These are phyloP conservation scores for Solanum clarkiae DNA, from an alignment of 257 asterid genomes.

Conservation along the genomic window DNA sequence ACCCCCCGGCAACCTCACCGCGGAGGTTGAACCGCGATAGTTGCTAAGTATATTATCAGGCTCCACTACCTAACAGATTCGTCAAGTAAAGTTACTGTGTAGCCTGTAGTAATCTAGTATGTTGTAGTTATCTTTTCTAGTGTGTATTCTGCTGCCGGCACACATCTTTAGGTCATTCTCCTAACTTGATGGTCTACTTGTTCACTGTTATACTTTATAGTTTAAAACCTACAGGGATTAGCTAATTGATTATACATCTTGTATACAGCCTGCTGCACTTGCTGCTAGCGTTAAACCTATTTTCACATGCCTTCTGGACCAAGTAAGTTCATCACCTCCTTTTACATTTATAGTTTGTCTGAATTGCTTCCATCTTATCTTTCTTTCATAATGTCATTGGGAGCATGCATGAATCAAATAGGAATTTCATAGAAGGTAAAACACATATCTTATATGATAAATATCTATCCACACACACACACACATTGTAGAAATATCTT, in stretches of 20 bases:
- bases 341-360: neutral
- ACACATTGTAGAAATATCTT: neutral
- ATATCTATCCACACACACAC: too few relatives aligned
- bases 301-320: conserved; percentile 90
- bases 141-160: neutral
- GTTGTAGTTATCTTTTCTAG: neutral
- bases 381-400: neutral
- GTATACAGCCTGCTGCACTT: conserved; percentile 75
- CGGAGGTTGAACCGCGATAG: too few relatives aligned
- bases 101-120: neutral
- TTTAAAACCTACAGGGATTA: neutral
- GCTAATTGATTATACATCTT: conserved; percentile 4
- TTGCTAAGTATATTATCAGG: too few relatives aligned
- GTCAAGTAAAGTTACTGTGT: neutral
- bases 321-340: conserved; percentile 33
- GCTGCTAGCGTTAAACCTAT: conserved; percentile 76
- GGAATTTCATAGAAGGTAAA: neutral
- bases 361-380: neutral
- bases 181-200: neutral
- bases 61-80: too few relatives aligned
- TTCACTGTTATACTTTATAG: neutral
- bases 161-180: neutral
- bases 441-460: neutral
- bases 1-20: too few relatives aligned
- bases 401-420: neutral